Evolutionary conservation across 2,329 filamentous ascomycete species (phyloP).

Genomic region (Alternaria triticimaculans): DNA sequence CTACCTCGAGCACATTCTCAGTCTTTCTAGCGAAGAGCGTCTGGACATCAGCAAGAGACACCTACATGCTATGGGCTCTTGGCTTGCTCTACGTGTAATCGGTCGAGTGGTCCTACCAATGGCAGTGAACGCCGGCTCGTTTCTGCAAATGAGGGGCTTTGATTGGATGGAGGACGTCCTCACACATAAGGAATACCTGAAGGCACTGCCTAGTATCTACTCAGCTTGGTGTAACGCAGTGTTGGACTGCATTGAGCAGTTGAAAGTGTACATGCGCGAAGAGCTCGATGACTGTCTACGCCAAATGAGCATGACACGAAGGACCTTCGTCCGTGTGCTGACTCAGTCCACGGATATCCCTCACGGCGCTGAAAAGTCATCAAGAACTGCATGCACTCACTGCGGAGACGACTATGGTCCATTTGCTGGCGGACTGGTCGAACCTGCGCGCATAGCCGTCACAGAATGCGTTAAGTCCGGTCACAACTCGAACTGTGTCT

Average conservation of each 20-base stretch:
- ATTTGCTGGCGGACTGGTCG: conserved; percentile 8
- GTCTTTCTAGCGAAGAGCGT: not conserved
- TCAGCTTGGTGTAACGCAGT: conserved; percentile 18
- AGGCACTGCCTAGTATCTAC: conserved; percentile 17
- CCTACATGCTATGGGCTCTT: conserved; percentile 4
- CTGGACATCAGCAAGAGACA: not conserved
- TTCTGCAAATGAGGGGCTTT: conserved; percentile 21
- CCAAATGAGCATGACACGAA: not conserved
- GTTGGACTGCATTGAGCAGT: conserved; percentile 10
- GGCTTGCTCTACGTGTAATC: conserved; percentile 14
- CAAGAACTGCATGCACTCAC: not conserved
- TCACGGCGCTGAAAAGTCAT: not conserved
- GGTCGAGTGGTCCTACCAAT: conserved; percentile 17
- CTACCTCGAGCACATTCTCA: not conserved
- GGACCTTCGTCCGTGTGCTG: not conserved
- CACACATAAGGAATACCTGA: conserved; percentile 11
- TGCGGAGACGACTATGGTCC: not conserved
- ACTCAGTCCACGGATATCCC: not conserved
- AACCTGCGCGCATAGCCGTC: conserved; percentile 14
- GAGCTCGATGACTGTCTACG: not conserved
- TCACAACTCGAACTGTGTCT: not conserved
- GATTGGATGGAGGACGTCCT: conserved; percentile 21
- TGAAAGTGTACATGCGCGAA: not conserved
- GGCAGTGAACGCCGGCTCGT: conserved; percentile 15
- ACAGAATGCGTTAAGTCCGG: conserved; percentile 12